Percentiles rank a stretch among this genome's conserved stretches.
Evolutionary conservation across 2,329 filamentous ascomycete species (phyloP).

Genomic region (Fusarium pilosicola): DNA sequence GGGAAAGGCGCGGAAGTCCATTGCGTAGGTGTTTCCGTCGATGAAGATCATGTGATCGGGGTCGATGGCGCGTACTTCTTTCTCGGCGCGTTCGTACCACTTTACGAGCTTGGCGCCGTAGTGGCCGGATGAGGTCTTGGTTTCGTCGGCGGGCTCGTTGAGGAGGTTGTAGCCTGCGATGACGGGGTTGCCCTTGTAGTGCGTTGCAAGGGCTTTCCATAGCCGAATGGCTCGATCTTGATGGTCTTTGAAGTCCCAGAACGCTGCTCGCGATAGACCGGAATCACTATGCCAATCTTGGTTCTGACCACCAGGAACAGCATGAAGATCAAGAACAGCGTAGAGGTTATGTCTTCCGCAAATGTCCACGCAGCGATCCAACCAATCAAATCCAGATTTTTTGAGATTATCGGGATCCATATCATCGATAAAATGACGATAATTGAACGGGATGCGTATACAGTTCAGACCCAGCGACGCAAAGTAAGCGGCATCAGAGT

Average conservation of each 20-base stretch:
- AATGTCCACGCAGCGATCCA: constrained; percentile 60
- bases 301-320: constrained; percentile 58
- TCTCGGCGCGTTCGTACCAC: constrained; percentile 55
- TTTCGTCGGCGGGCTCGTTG: constrained; percentile 47
- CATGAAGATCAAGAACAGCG: constrained; percentile 57
- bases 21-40: constrained; percentile 64
- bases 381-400: constrained; percentile 57
- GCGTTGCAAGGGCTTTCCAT: constrained; percentile 54
- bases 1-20: constrained; percentile 59
- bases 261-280: constrained; percentile 51
- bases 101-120: constrained; percentile 47
- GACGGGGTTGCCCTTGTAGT: constrained; percentile 55
- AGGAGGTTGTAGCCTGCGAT: constrained; percentile 54
- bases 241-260: constrained; percentile 59
- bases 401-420: constrained; percentile 60
- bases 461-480: constrained; percentile 66
- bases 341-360: constrained; percentile 56
- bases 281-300: constrained; percentile 59
- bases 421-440: constrained; percentile 65
- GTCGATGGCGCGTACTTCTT: constrained; percentile 53
- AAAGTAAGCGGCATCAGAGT: constrained; percentile 67
- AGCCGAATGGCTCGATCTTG: constrained; percentile 57
- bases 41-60: constrained; percentile 61
- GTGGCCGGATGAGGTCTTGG: constrained; percentile 38
- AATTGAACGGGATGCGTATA: constrained; percentile 69